phyloP scores from a whole-genome alignment of 495 filamentous ascomycete genomes.

The Margaritispora aquatica region DNA sequence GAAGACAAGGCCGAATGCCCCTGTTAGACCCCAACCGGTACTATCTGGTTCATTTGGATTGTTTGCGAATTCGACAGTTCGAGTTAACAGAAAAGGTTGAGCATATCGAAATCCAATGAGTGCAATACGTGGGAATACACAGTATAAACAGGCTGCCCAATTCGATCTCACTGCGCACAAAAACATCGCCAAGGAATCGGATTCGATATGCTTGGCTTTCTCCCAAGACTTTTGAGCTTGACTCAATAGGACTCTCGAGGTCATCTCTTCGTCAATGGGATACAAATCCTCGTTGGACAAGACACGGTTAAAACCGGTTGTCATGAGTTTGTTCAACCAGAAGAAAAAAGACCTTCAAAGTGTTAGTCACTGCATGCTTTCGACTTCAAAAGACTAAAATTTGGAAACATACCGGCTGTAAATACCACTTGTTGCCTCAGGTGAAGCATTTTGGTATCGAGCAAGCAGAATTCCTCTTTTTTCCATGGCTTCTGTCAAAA shows the following conservation, averaged over 20 bases:
- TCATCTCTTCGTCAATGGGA: slow-evolving; percentile 16
- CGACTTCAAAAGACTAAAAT: too few species aligned
- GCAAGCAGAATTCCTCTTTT: slow-evolving; percentile 40
- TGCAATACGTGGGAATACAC: slow-evolving; percentile 46
- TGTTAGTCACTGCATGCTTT: too few species aligned
- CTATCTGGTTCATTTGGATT: slow-evolving; percentile 32
- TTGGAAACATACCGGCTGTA: too few species aligned
- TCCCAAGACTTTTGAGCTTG: slow-evolving; percentile 20
- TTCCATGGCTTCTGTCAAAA: slow-evolving; percentile 46
- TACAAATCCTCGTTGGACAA: slow-evolving; percentile 14
- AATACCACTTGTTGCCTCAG: slow-evolving; percentile 53
- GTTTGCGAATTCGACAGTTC: slow-evolving; percentile 41
- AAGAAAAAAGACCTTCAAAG: slow-evolving; percentile 49
- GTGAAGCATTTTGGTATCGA: slow-evolving; percentile 38
- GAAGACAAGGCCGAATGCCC: slow-evolving; percentile 57
- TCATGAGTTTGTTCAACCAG: slow-evolving; percentile 51
- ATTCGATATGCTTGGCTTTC: slow-evolving; percentile 36
- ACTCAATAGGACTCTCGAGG: slow-evolving; percentile 7
- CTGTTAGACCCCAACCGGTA: slow-evolving; percentile 55
- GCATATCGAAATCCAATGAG: slow-evolving; percentile 55
- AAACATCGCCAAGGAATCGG: slow-evolving; percentile 27
- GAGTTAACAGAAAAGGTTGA: slow-evolving; percentile 58
- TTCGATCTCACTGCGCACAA: slow-evolving; percentile 43
- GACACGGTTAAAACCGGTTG: slow-evolving; percentile 33
- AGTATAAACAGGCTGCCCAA: slow-evolving; percentile 22